Evolutionary conservation across 495 filamentous ascomycete species (phyloP).

Genomic region (Chlorociboria aeruginascens): DNA sequence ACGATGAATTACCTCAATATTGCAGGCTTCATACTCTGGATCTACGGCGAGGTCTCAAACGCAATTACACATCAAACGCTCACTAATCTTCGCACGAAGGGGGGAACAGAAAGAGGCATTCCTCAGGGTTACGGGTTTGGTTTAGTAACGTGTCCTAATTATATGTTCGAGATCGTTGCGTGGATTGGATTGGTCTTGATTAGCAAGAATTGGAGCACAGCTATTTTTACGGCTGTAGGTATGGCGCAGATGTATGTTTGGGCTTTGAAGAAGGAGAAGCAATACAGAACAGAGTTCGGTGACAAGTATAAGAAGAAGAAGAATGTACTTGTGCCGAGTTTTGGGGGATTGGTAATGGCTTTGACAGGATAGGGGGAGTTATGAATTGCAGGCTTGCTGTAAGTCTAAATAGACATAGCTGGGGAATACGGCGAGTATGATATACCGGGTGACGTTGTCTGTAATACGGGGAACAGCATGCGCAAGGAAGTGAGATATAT

Average conservation of each 20-base stretch:
- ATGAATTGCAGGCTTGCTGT: background rate
- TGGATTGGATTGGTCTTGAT: conserved; percentile 76
- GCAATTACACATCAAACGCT: conserved; percentile 66
- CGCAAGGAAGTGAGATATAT: too few relatives aligned
- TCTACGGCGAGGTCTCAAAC: conserved; percentile 68
- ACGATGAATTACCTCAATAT: conserved; percentile 37
- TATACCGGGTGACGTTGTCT: too few relatives aligned
- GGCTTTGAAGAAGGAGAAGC: conserved; percentile 86
- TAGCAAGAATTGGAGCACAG: conserved; percentile 59
- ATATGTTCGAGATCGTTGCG: conserved; percentile 79
- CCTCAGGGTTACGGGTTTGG: conserved; percentile 77
- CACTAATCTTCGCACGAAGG: conserved; percentile 60
- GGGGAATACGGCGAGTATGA: background rate
- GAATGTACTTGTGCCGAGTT: conserved; percentile 56
- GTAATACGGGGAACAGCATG: too few relatives aligned
- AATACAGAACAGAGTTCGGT: conserved; percentile 80
- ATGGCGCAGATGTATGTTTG: conserved; percentile 67
- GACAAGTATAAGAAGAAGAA: conserved; percentile 85
- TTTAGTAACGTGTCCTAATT: conserved; percentile 90
- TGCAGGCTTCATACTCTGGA: conserved; percentile 54
- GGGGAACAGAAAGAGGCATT: conserved; percentile 77
- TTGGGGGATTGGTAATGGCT: conserved; percentile 2
- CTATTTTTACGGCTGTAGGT: conserved; percentile 58
- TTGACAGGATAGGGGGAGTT: conserved; percentile 1
- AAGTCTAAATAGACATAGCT: background rate